These are phyloP conservation scores for Pleurotus ostreatus DNA, from an alignment of 768 basidiomycete genomes.

Conservation along the genomic window DNA sequence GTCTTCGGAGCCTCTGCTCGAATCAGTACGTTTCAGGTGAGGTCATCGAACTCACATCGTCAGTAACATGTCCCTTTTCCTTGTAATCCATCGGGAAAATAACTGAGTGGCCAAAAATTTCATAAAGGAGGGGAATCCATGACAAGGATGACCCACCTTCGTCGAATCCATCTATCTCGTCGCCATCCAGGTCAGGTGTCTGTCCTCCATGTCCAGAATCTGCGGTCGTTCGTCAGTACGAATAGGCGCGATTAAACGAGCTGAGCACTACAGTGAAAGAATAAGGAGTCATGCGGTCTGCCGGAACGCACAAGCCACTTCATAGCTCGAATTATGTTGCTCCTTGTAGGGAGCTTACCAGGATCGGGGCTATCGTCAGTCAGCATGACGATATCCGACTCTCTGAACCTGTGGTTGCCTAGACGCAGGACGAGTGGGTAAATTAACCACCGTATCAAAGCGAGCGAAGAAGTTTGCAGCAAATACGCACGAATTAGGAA, in stretches of 20 bases:
- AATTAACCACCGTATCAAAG: neutral
- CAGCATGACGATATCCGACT: constrained; percentile 45
- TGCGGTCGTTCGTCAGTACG: constrained; percentile 17
- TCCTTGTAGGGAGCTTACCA: constrained; percentile 30
- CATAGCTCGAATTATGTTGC: constrained; percentile 48
- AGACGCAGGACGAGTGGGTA: neutral
- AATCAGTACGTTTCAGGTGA: neutral
- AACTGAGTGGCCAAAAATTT: constrained; percentile 30
- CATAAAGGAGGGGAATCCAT: neutral
- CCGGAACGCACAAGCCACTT: constrained; percentile 66
- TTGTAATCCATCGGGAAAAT: constrained; percentile 91
- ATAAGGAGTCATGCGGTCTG: constrained; percentile 64
- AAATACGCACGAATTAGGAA: constrained; percentile 46
- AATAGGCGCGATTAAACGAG: neutral
- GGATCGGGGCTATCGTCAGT: neutral
- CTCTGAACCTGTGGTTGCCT: constrained; percentile 41
- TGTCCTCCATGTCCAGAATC: constrained; percentile 98
- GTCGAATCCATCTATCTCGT: constrained; percentile 77
- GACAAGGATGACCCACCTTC: constrained; percentile 46
- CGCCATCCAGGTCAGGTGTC: constrained; percentile 70
- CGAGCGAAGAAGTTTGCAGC: too few relatives aligned
- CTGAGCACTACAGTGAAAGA: constrained; percentile 60
- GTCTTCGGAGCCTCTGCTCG: constrained; percentile 25
- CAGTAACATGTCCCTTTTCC: constrained; percentile 71
- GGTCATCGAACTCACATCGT: constrained; percentile 37